A percentile compares a stretch with the other conserved stretches of the same genome.
Evolutionary conservation across 75 land plant species (phyloP).

Genomic region (Isoetes taiwanensis): DNA sequence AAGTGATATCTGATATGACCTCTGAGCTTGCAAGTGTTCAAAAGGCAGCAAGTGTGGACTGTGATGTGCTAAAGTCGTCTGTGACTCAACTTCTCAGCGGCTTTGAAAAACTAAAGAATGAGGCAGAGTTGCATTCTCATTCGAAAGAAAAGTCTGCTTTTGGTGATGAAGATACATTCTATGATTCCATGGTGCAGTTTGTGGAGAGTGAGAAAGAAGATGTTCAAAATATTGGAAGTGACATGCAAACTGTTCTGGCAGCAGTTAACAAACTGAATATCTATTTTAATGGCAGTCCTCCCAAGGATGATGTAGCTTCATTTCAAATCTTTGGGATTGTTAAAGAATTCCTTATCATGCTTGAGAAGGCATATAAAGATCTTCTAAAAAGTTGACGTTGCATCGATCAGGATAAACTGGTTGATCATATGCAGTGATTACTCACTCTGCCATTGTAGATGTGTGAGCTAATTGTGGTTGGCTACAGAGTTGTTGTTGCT

Average conservation of each 20-base stretch:
- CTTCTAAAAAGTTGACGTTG: too few species aligned
- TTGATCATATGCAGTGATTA: too few species aligned
- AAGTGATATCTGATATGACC: conserved; percentile 39
- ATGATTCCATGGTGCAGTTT: conserved; percentile 33
- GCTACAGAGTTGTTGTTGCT: too few species aligned
- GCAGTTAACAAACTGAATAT: conserved; percentile 49
- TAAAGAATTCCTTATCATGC: conserved; percentile 49
- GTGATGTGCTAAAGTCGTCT: conserved; percentile 31
- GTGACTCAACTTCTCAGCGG: conserved; percentile 38
- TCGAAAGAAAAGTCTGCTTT: conserved; percentile 26
- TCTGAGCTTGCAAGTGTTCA: conserved; percentile 47
- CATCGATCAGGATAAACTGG: too few species aligned
- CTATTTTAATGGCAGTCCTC: conserved; percentile 55
- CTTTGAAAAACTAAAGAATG: conserved; percentile 21
- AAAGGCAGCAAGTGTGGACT: conserved; percentile 56
- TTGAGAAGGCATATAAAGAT: conserved; percentile 59
- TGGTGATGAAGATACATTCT: conserved; percentile 34
- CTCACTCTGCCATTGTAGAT: too few species aligned
- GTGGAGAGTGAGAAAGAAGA: conserved; percentile 42
- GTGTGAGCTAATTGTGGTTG: too few species aligned
- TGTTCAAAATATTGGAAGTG: conserved; percentile 22
- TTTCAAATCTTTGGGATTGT: conserved; percentile 54
- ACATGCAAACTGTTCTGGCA: conserved; percentile 39
- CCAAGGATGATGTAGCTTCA: conserved; percentile 40
- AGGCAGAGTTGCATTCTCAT: conserved; percentile 25